Base-by-base conservation (phyloP, 805 yeast species). In the Suhomyces tanzawaensis region DNA sequence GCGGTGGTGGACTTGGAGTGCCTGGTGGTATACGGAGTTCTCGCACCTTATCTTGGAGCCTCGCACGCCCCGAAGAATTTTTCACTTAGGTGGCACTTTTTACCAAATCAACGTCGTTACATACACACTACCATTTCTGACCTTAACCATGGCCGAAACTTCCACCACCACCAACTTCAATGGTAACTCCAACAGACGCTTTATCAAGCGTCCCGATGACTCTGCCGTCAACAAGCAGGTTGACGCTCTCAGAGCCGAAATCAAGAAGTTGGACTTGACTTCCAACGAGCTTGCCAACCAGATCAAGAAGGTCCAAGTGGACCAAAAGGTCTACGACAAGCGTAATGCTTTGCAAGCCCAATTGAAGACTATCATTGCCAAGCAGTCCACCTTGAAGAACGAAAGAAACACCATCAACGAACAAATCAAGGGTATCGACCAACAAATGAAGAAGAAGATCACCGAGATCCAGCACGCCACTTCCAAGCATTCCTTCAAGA, bases 191-290 rank as follows among this genome's bases (percentile, higher is more conserved):
- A 40, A 40, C 5, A 74, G 77, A 64, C 74, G 72, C 44, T 79
- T 72, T 60, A 75, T 82, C 63, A 84, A 84, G 62, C 79, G 83
- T 55, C 95, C 95, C 33, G 93, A 85, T 62, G 77, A 72, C 52
- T 66, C 73, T 43, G 79, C 70, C 39, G 72, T 81, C 63, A 85
- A 84, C 58, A 74, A 71, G 44, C 71, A 75, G 47, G 55, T 83
- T 45, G 75, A 71, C 25, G 68, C 67, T 43, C 62, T 82, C 49
- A 76, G 77, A 44, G 71, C 72, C 27, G 81, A 82, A 57, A 74
- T 85, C 60, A 78, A 79, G 53, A 75, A 75, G 55, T 69, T 81
- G 58, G 86, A 82, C 56, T 57, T 64, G 30, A 70, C 74, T 43
- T 63, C 81, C 47, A 64, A 64, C 35, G 74, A 75, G 48, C 53